A percentile compares a stretch with the other conserved stretches of the same genome.
These are phyloP conservation scores for Candida fluviatilis DNA, from an alignment of 805 yeast genomes.

Conservation along the genomic window DNA sequence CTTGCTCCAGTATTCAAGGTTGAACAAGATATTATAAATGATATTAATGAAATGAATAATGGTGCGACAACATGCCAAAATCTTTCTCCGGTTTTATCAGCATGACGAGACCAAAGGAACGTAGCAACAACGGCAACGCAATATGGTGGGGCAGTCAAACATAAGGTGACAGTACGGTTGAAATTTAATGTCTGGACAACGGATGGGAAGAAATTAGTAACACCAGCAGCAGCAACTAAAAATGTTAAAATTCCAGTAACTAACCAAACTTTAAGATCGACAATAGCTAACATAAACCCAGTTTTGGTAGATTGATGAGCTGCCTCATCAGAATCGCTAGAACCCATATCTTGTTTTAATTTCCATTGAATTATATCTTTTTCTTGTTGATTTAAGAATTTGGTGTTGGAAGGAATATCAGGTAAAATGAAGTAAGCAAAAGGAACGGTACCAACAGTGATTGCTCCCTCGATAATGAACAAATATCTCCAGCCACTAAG, in stretches of 20 bases:
- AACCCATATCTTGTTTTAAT: constrained; percentile 36
- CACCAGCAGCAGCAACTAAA: constrained; percentile 57
- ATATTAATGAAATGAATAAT: constrained; percentile 34
- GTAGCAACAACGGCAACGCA: constrained; percentile 47
- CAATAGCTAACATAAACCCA: constrained; percentile 32
- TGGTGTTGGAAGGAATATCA: constrained; percentile 49
- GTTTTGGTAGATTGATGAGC: constrained; percentile 31
- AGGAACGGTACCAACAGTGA: constrained; percentile 44
- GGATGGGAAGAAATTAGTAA: constrained; percentile 58
- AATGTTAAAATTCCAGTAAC: constrained; percentile 40
- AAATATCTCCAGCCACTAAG: constrained; percentile 53
- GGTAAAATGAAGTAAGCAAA: constrained; percentile 47
- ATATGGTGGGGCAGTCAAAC: constrained; percentile 59
- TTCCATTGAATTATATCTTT: constrained; percentile 41
- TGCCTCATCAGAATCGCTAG: constrained; percentile 33
- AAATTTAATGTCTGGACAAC: constrained; percentile 55
- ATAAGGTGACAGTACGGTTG: constrained; percentile 44
- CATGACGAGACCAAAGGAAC: constrained; percentile 51
- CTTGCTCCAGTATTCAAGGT: constrained; percentile 53
- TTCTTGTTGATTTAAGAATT: constrained; percentile 42
- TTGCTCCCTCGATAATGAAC: constrained; percentile 52
- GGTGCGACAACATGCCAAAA: constrained; percentile 47
- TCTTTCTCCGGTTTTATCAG: constrained; percentile 54
- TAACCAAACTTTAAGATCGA: constrained; percentile 46
- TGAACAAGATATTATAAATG: constrained; percentile 47